Base-by-base conservation (phyloP, 495 filamentous ascomycete species). In the Pseudoneurospora amorphoporcata region DNA sequence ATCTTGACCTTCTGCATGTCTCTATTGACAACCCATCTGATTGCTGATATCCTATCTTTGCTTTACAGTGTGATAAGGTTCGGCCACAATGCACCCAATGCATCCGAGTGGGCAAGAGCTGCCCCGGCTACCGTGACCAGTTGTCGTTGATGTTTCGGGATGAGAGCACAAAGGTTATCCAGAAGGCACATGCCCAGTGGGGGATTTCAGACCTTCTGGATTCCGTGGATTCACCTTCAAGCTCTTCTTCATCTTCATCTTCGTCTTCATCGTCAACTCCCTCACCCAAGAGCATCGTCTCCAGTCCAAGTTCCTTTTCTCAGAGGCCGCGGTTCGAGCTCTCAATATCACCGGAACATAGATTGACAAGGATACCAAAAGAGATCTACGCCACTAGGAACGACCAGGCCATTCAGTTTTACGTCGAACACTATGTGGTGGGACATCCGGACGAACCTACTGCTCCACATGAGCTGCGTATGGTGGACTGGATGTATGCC, bases 131-230 rank as follows among this genome's bases (percentile, higher is more conserved):
- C 74, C 85, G 90, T 74, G 89, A 92, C 73, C 86, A 88, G 75
- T 78, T 90, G 43, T 89, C 89, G 65, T 80, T 92, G 47, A 88
- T 92, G 84, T 93, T 93, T 76, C 89, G 90, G 43, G 89, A 92
- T 81, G 89, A 93, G 76, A 92, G 89, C 78, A 86, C 86, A 73
- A 87, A 88, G 73, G 89, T 92, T 70, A 88, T 89, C 37, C 86
- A 83, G 71, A 91, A 89, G 77, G 89, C 88, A 12, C 87, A 87
- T 69, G 86, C 86, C 10, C 85, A 84, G 76, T 85, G 84, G 84
- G 83, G 84, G 19, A 73, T 77, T n/a, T 19, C 72, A 7, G 77
- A 76, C 14, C 14, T 58, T 8, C 68, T 68, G 8, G 77, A 75
- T 10, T 16, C 58, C 16, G 75, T 72, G 17, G 75, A 77, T 35